These are phyloP conservation scores for Stereocaulon alpinum DNA, from an alignment of 495 filamentous ascomycete genomes.

Conservation along the genomic window DNA sequence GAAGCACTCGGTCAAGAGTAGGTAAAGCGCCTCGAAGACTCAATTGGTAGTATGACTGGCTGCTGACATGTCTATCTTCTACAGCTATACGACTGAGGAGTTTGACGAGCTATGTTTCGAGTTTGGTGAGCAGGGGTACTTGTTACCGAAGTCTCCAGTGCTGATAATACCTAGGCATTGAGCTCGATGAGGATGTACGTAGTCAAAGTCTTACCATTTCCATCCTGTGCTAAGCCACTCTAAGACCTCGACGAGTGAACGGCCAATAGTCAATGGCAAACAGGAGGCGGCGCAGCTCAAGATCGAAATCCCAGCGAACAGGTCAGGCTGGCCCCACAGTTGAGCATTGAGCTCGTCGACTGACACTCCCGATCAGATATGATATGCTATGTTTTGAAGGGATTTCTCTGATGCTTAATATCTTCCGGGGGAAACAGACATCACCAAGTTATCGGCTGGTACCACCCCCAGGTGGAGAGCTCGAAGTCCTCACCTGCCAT, in stretches of 20 bases:
- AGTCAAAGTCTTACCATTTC: neutral
- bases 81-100: constrained; percentile 77
- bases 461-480: constrained; percentile 57
- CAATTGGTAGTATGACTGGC: constrained; percentile 2
- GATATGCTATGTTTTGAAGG: constrained; percentile 98
- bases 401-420: constrained; percentile 87
- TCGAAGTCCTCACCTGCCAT: constrained; percentile 69
- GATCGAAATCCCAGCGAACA: constrained; percentile 97
- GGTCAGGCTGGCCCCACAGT: constrained; percentile 32
- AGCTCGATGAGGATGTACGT: constrained; percentile 85
- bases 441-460: constrained; percentile 70
- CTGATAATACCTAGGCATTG: constrained; percentile 55
- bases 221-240: constrained; percentile 18
- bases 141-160: constrained; percentile 9
- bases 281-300: constrained; percentile 88
- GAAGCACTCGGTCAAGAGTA: constrained; percentile 83
- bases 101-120: constrained; percentile 99
- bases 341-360: constrained; percentile 20
- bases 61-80: constrained; percentile 14
- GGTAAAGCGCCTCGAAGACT: constrained; percentile 28
- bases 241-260: constrained; percentile 59
- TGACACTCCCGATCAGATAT: constrained; percentile 48
- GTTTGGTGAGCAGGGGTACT: constrained; percentile 53
- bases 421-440: constrained; percentile 67
- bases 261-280: constrained; percentile 62